These are phyloP conservation scores for Cucurbita ficifolia DNA, from an alignment of 306 rosid genomes.

Conservation along the genomic window DNA sequence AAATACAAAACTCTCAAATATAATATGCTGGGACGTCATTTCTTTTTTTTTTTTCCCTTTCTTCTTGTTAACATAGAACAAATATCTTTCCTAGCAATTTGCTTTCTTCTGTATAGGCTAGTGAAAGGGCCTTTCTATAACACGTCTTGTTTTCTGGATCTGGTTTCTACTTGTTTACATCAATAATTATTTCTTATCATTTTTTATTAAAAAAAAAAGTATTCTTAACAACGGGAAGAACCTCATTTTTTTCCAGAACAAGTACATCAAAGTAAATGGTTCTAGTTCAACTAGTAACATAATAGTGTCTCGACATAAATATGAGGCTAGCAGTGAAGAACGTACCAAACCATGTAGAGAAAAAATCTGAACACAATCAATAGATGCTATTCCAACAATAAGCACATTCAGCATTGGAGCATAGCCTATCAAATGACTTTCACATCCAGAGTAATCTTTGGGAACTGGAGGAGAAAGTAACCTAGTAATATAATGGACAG, in stretches of 20 bases:
- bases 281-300: not conserved
- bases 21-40: not conserved
- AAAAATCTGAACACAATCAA: conserved; percentile 86
- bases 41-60: not conserved
- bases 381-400: conserved; percentile 72
- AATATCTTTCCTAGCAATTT: not conserved
- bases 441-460: conserved; percentile 37
- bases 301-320: not conserved
- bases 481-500: conserved; percentile 69
- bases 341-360: conserved; percentile 92
- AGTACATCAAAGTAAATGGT: not conserved
- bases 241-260: not conserved
- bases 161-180: not conserved
- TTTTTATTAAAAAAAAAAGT: too few relatives aligned
- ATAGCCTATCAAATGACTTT: conserved; percentile 55
- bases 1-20: too few relatives aligned
- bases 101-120: not conserved
- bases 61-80: not conserved
- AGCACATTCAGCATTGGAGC: conserved; percentile 76
- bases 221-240: not conserved
- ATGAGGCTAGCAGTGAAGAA: conserved; percentile 6
- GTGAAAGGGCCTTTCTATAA: not conserved
- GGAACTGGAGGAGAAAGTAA: conserved; percentile 78
- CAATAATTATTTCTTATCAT: not conserved
- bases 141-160: not conserved